These are phyloP conservation scores for Trichodelitschia bisporula DNA, from an alignment of 495 filamentous ascomycete species.

Conservation along the genomic window DNA sequence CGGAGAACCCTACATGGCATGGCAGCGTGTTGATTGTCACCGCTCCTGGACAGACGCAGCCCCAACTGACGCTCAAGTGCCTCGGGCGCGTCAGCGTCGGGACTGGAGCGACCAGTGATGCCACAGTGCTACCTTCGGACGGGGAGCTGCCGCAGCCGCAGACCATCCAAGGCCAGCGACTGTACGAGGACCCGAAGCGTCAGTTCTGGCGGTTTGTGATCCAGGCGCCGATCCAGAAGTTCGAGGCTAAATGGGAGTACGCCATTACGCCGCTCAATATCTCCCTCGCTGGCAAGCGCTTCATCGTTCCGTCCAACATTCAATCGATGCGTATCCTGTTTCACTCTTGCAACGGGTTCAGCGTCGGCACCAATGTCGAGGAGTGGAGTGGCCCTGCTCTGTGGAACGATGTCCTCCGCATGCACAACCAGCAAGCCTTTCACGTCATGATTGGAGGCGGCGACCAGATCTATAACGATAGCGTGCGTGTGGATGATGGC, in stretches of 20 bases:
- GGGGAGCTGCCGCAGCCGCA: constrained; percentile 1
- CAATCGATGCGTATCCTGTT: constrained; percentile 93
- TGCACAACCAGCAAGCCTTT: constrained; percentile 44
- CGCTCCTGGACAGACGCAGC: constrained; percentile 30
- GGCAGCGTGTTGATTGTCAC: constrained; percentile 68
- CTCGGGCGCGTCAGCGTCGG: constrained; percentile 16
- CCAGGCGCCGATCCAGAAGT: constrained; percentile 26
- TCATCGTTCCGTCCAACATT: constrained; percentile 49
- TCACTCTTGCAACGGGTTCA: constrained; percentile 91
- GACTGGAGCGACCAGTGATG: constrained; percentile 1
- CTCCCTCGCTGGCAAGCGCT: constrained; percentile 14
- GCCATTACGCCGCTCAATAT: constrained; percentile 22
- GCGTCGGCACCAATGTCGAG: constrained; percentile 70
- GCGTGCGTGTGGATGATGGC: constrained; percentile 52
- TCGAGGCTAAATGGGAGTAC: constrained; percentile 37
- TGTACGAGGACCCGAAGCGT: constrained; percentile 56
- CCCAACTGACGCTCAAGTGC: constrained; percentile 24
- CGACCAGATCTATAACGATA: constrained; percentile 90
- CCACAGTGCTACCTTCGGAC: constrained; percentile 2
- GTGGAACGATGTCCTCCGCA: constrained; percentile 74
- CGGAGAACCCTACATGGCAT: constrained; percentile 32
- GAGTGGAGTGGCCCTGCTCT: constrained; percentile 60
- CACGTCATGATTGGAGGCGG: constrained; percentile 93
- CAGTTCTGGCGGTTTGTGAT: constrained; percentile 67
- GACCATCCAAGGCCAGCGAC: constrained; percentile 27